These are phyloP conservation scores for Tetrapisispora nanseiensis DNA, from an alignment of 805 yeast species.

Conservation along the genomic window DNA sequence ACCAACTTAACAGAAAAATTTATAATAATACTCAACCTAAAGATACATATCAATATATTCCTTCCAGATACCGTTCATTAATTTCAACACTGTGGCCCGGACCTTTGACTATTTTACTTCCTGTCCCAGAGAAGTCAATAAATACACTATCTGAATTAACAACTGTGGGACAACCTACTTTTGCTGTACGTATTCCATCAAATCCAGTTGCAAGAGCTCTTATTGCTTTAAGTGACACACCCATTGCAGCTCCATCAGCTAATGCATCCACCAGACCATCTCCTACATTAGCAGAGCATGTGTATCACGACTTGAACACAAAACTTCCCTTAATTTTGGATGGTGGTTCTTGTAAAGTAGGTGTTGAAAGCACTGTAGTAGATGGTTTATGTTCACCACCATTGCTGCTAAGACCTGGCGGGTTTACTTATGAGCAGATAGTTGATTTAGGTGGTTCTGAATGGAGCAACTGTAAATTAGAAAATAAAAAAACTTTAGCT, in stretches of 20 bases:
- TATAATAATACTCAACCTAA: conserved; percentile 30
- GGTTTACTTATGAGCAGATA: conserved; percentile 74
- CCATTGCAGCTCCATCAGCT: conserved; percentile 96
- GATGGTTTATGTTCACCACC: conserved; percentile 86
- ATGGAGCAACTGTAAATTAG: conserved; percentile 59
- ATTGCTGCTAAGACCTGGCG: conserved; percentile 87
- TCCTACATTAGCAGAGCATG: conserved; percentile 85
- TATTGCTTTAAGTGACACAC: conserved; percentile 73
- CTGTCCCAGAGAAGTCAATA: conserved; percentile 34
- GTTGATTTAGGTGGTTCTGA: conserved; percentile 48
- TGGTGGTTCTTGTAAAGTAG: conserved; percentile 83
- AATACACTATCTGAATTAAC: conserved; percentile 60
- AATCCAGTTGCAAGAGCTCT: conserved; percentile 87
- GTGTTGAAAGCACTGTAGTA: conserved; percentile 88
- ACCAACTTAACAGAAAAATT: conserved; percentile 57
- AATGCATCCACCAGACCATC: conserved; percentile 93
- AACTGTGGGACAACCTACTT: conserved; percentile 81
- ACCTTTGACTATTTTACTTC: conserved; percentile 79
- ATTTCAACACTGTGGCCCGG: conserved; percentile 88
- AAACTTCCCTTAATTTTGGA: conserved; percentile 78
- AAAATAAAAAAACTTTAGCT: conserved; percentile 48
- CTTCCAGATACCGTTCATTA: conserved; percentile 55
- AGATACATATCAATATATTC: conserved; percentile 35
- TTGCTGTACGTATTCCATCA: conserved; percentile 83
- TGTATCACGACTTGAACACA: conserved; percentile 66